These are phyloP conservation scores for Colletotrichum destructivum DNA, from an alignment of 2,329 filamentous ascomycete genomes.

Conservation along the genomic window DNA sequence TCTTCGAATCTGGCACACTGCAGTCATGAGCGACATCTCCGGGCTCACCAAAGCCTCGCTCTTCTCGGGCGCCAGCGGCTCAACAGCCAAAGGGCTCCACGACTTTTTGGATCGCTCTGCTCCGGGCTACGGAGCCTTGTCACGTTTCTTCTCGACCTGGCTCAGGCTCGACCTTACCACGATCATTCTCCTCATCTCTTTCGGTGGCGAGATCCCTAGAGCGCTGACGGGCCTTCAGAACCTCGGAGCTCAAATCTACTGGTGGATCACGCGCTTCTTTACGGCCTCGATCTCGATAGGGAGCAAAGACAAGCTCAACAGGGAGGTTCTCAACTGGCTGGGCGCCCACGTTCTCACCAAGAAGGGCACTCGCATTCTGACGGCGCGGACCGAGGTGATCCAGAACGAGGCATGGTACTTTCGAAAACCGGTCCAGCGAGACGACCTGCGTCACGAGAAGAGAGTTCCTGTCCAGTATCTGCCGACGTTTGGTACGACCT, in stretches of 20 bases:
- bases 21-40: constrained; percentile 32
- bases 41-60: constrained; percentile 34
- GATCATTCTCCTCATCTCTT: constrained; percentile 51
- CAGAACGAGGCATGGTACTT: constrained; percentile 52
- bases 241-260: constrained; percentile 51
- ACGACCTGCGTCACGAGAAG: constrained; percentile 53
- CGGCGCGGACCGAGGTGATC: constrained; percentile 52
- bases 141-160: constrained; percentile 53
- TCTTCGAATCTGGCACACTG: no score
- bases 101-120: constrained; percentile 29
- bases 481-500: constrained; percentile 55
- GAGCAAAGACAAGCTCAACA: constrained; percentile 55
- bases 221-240: constrained; percentile 50
- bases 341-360: constrained; percentile 52
- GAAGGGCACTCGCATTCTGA: constrained; percentile 52
- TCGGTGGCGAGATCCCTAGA: constrained; percentile 52
- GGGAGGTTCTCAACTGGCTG: constrained; percentile 57
- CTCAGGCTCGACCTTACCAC: constrained; percentile 53
- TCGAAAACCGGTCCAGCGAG: constrained; percentile 46
- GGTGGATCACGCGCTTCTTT: constrained; percentile 55
- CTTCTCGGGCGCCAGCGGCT: constrained; percentile 16
- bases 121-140: constrained; percentile 47
- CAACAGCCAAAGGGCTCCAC: constrained; percentile 18
- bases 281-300: constrained; percentile 56
- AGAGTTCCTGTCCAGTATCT: constrained; percentile 55